These are phyloP conservation scores for Mrakia hoshinonis DNA, from an alignment of 768 basidiomycete species.

Conservation along the genomic window DNA sequence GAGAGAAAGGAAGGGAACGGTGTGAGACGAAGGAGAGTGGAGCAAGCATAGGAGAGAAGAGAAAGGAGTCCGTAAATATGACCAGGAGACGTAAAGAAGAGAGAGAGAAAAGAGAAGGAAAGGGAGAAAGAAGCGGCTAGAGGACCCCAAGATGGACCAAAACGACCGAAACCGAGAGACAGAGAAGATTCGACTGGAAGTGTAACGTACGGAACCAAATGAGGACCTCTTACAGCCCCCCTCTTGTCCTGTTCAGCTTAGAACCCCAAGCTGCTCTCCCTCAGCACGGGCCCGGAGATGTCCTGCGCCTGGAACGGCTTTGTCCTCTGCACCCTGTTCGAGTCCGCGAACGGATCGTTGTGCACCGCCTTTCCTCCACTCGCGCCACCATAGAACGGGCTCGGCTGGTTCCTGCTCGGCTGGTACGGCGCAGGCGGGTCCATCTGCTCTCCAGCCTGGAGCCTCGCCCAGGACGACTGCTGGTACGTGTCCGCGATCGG, in stretches of 20 bases:
- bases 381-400: not conserved
- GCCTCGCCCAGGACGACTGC: conserved; percentile 4
- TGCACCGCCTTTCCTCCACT: not conserved
- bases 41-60: not conserved
- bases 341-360: conserved; percentile 19
- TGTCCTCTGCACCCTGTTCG: conserved; percentile 9
- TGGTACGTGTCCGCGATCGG: conserved; percentile 3
- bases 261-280: conserved; percentile 17
- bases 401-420: not conserved
- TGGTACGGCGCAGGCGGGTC: not conserved
- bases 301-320: conserved; percentile 15
- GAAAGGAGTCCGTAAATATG: not conserved
- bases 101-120: not conserved
- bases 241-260: no score
- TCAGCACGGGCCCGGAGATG: conserved; percentile 21
- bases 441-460: not conserved
- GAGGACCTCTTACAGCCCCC: not conserved
- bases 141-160: not conserved
- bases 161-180: not conserved
- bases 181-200: not conserved
- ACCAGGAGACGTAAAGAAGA: not conserved
- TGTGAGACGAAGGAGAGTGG: not conserved
- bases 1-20: no score
- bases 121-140: not conserved
- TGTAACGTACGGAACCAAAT: not conserved